Evolutionary conservation across 2,329 filamentous ascomycete genomes (phyloP), one percentile per base, ranked within the genome.

Genomic region (Colletotrichum eremochloae): DNA sequence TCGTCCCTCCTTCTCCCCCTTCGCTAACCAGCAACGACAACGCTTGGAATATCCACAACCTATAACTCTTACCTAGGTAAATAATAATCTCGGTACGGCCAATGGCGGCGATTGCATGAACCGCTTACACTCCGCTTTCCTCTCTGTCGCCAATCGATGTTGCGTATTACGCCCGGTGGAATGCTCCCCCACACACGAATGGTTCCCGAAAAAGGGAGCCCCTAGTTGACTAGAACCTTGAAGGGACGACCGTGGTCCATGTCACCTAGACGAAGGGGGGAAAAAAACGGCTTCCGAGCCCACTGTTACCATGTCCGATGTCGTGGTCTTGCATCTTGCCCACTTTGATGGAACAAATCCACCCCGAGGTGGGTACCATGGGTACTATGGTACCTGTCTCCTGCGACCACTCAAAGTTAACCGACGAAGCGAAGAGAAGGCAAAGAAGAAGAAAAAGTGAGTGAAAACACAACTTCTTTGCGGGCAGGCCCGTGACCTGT

Each of bases 291-390:
- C 29, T 31, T 31, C 50, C 50, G 29, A 33, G 15, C 14, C 69
- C 66, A 68, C 68, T 9, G 31, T 48, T 38, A 64, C 62, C 48
- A 44, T 64, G 62, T 56, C 55, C 53, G 36, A 64, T 65, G 60
- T 69, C 70, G 70, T 61, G 66, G 70, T 69, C 70, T 53, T 53
- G 62, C 62, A 33, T 56, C 38, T 56, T 46, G 60, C 48, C 70
- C 60, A 72, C 60, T 72, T 61, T 12, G 61, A 70, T 65, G 70
- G 66, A 29, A 70, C 67, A 69, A 64, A 55, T 62, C 66, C 70
- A 70, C 70, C 15, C 36, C 60, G 29, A n/a, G 46, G 66, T 70
- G 66, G 66, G 7, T 56, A 69, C 48, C 33, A 55, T 61, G 70
- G 66, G 52, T 53, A 15, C 58, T 56, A 33, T 29, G 66, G 70